Conservation (phyloP, 805 yeast species). For the Myxozyma udenii region DNA sequence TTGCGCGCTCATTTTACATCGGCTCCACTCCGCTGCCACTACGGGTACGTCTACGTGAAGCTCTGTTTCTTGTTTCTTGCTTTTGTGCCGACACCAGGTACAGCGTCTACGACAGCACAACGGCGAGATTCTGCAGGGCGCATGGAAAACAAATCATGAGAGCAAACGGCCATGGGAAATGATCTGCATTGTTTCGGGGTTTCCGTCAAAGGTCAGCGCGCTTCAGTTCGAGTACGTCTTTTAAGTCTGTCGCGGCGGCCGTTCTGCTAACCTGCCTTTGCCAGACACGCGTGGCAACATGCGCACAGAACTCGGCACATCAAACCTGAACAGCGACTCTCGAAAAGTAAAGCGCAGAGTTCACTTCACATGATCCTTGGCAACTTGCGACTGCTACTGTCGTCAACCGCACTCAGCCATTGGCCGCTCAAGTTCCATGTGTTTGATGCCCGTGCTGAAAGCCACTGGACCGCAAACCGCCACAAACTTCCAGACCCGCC, state of each 20-base stretch:
- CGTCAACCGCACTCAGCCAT: constrained; percentile 30
- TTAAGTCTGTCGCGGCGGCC: neutral
- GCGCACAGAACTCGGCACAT: constrained; percentile 63
- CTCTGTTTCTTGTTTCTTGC: neutral
- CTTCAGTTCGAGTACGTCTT: constrained; percentile 59
- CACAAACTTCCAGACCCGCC: constrained; percentile 26
- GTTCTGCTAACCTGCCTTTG: neutral
- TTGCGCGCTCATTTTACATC: constrained; percentile 60
- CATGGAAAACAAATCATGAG: constrained; percentile 56
- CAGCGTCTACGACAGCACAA: constrained; percentile 73
- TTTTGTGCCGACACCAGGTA: constrained; percentile 1
- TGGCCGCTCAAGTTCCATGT: constrained; percentile 34
- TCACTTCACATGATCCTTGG: constrained; percentile 34
- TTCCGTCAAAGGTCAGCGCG: constrained; percentile 66
- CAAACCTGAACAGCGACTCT: constrained; percentile 40
- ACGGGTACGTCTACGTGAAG: constrained; percentile 37
- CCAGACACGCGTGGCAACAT: constrained; percentile 73
- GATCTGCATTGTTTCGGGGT: constrained; percentile 62
- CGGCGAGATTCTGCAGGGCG: constrained; percentile 69
- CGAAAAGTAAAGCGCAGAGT: constrained; percentile 31
- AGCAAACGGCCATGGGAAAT: constrained; percentile 74
- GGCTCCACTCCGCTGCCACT: constrained; percentile 82
- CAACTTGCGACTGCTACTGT: constrained; percentile 33
- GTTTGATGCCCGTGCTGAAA: constrained; percentile 31
- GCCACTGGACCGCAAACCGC: constrained; percentile 34